Conservation (phyloP, 441 rosid species). For the Pelargonium fulgidum region DNA sequence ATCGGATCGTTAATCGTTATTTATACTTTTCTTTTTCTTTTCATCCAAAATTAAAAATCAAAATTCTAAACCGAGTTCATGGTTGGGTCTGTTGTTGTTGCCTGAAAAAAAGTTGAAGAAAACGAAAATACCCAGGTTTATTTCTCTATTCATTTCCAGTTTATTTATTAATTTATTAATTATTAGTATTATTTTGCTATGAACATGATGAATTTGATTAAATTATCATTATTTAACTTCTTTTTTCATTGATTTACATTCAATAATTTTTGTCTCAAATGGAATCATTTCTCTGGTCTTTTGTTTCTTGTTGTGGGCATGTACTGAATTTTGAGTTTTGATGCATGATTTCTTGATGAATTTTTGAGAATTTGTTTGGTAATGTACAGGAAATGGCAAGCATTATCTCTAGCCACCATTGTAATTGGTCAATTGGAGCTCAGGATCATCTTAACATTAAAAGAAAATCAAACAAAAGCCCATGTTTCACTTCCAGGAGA, state of each 20-base stretch:
- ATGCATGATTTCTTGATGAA: not conserved
- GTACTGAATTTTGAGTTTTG: not conserved
- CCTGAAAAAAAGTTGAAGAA: no score
- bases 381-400: conserved; percentile 45
- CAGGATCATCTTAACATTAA: conserved; percentile 27
- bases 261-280: not conserved
- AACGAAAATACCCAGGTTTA: no score
- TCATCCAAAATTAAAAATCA: no score
- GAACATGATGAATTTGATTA: not conserved
- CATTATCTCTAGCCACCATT: conserved; percentile 44
- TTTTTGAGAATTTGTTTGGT: conserved; percentile 1
- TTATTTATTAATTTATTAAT: not conserved
- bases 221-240: not conserved
- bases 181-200: not conserved
- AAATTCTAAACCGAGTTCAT: no score
- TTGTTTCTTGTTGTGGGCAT: not conserved
- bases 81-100: not conserved
- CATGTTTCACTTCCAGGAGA: conserved; percentile 31
- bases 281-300: not conserved
- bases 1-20: not conserved
- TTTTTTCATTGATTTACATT: not conserved
- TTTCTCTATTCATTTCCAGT: not conserved
- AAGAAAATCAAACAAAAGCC: conserved; percentile 34
- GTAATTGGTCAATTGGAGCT: conserved; percentile 39
- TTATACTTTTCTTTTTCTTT: not conserved